phyloP scores from a whole-genome alignment of 1,284 basidiomycete species.

The Boletus chippewaensis region DNA sequence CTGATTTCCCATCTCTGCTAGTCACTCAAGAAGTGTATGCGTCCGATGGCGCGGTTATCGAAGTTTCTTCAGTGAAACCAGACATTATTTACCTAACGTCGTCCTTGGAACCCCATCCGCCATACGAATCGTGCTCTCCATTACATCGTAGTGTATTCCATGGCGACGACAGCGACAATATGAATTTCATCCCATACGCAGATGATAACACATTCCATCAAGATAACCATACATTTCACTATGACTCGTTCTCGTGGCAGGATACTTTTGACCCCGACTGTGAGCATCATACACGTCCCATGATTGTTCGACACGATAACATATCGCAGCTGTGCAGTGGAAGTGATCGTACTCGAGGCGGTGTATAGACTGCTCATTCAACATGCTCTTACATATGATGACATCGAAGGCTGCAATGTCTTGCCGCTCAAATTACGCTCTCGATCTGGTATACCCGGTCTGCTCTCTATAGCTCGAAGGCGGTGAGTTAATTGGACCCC shows the following conservation, averaged over 20 bases:
- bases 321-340: constrained; percentile 31
- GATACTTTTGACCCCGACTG: constrained; percentile 41
- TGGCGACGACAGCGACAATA: constrained; percentile 50
- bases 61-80: constrained; percentile 13
- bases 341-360: constrained; percentile 42
- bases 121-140: constrained; percentile 50
- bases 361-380: constrained; percentile 35
- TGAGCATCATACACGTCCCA: constrained; percentile 28
- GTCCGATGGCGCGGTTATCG: constrained; percentile 9
- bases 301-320: constrained; percentile 13
- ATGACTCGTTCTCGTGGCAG: constrained; percentile 47
- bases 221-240: constrained; percentile 35
- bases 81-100: constrained; percentile 12
- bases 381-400: constrained; percentile 33
- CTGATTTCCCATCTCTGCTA: not conserved
- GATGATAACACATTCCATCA: constrained; percentile 48
- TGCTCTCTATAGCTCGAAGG: constrained; percentile 31
- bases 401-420: constrained; percentile 39
- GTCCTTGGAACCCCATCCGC: constrained; percentile 30
- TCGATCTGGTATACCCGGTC: constrained; percentile 21
- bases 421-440: constrained; percentile 36
- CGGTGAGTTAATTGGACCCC: constrained; percentile 29
- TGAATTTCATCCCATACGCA: constrained; percentile 53
- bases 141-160: constrained; percentile 39
- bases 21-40: constrained; percentile 17